phyloP scores from a whole-genome alignment of 1,284 basidiomycete species.

The Peniophora sp. region DNA sequence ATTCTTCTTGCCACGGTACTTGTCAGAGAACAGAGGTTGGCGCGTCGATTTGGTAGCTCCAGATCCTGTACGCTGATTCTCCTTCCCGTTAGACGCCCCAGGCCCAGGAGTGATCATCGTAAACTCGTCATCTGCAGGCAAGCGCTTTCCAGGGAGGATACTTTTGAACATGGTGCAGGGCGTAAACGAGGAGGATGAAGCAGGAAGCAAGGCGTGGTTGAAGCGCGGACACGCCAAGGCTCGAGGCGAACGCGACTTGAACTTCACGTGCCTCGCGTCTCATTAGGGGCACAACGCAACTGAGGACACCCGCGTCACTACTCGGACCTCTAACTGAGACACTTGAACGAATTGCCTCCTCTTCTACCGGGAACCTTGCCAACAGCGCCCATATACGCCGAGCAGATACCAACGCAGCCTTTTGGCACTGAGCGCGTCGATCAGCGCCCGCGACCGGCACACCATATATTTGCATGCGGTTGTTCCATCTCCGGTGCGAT shows the following conservation, averaged over 20 bases:
- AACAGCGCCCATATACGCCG: no score
- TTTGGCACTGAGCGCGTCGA: no score
- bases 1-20: conserved; percentile 22
- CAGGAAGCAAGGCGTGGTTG: conserved; percentile 9
- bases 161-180: conserved; percentile 58
- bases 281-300: not conserved
- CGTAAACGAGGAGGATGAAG: not conserved
- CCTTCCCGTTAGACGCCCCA: conserved; percentile 43
- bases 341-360: no score
- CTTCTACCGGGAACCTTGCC: no score
- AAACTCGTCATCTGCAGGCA: conserved; percentile 60
- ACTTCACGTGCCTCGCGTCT: not conserved
- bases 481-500: no score
- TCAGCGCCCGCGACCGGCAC: no score
- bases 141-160: conserved; percentile 58
- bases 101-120: conserved; percentile 57
- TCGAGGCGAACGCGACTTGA: not conserved
- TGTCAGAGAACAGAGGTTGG: conserved; percentile 17
- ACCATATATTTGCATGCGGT: no score
- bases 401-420: no score
- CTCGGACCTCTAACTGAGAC: not conserved
- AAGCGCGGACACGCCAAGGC: no score
- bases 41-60: not conserved
- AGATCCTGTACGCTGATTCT: conserved; percentile 37
- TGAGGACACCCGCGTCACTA: not conserved